A percentile compares a stretch with the other conserved stretches of the same genome.
These are phyloP conservation scores for Lactarius hengduanensis DNA, from an alignment of 768 basidiomycete genomes.

Conservation along the genomic window DNA sequence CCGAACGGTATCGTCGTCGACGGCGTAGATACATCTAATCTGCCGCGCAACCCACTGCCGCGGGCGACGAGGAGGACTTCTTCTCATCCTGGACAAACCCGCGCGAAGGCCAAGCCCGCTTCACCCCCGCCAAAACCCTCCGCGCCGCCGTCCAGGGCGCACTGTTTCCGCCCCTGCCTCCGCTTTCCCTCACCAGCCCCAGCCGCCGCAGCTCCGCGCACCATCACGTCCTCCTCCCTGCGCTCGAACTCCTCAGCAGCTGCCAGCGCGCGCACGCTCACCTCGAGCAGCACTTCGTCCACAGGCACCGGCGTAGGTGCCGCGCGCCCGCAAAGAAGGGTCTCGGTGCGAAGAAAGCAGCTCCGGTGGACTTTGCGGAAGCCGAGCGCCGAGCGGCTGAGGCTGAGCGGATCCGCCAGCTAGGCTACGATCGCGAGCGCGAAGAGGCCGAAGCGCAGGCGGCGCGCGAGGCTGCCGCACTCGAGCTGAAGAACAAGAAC, in stretches of 20 bases:
- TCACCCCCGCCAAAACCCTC: conserved; percentile 26
- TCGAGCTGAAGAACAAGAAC: conserved; percentile 38
- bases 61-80: conserved; percentile 80
- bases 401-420: conserved; percentile 85
- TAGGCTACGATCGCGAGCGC: conserved; percentile 85
- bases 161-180: conserved; percentile 20
- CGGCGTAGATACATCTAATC: conserved; percentile 55
- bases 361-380: conserved; percentile 88
- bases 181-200: conserved; percentile 11
- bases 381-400: conserved; percentile 89
- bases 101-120: conserved; percentile 38
- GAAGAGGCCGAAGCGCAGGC: conserved; percentile 83
- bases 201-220: conserved; percentile 52
- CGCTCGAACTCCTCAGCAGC: conserved; percentile 48
- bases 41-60: conserved; percentile 34
- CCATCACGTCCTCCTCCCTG: conserved; percentile 62
- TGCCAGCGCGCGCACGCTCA: conserved; percentile 46
- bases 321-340: conserved; percentile 71
- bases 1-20: conserved; percentile 80
- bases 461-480: conserved; percentile 57
- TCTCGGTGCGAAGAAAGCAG: conserved; percentile 84
- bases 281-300: conserved; percentile 36
- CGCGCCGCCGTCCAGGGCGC: conserved; percentile 22
- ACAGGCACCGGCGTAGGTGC: conserved; percentile 34
- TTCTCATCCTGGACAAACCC: conserved; percentile 95